Base-by-base conservation (phyloP, 2,329 filamentous ascomycete species). In the Aspergillus tamarii region DNA sequence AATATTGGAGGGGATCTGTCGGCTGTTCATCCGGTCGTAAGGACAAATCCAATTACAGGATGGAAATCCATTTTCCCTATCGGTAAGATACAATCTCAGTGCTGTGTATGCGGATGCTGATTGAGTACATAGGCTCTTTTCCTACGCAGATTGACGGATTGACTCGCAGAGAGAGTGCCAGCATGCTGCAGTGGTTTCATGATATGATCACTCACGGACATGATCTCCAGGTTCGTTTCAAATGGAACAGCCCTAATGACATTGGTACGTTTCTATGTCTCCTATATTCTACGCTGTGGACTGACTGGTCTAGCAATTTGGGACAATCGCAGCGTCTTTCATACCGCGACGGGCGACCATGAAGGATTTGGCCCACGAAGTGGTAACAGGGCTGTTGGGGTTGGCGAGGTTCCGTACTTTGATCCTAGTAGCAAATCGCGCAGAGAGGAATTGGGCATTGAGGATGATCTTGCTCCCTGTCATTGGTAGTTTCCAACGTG, bases 381-480 rank as follows among this genome's bases (percentile, higher is more conserved):
- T 98, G 23, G 95, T 94, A 62, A 95, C 98, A 81, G 95, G 94
- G 60, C 97, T 92, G 7, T 98, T 97, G 78, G 95, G 93, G 72
- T 98, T 97, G 83, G 95, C 97, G 78, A 98, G 97, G 84, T 63
- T 2, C 66, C 66, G 0, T 68, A 67, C 34, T 67, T 64, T n/a
- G 65, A 68, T 36, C 66, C 65, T 0, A 26, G 32, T 11, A 68
- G 65, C 26, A 41, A n/a, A n/a, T 41, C 39, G 7, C 39, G 39
- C 39, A 41, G 39, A 41, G 39, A 41, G 7, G 39, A 41, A 3
- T 8, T 41, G 39, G 39, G 39, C 2, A 41, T 41, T 41, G 39
- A 19, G 8, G 39, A 7, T 41, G 19, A 19, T 7, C 39, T 41
- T n/a, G 39, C 39, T 41, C 39, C 39, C 39, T 41, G 39, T 19